Conservation (phyloP, 1,139 yeast species). For the Yamadazyma triangularis region DNA sequence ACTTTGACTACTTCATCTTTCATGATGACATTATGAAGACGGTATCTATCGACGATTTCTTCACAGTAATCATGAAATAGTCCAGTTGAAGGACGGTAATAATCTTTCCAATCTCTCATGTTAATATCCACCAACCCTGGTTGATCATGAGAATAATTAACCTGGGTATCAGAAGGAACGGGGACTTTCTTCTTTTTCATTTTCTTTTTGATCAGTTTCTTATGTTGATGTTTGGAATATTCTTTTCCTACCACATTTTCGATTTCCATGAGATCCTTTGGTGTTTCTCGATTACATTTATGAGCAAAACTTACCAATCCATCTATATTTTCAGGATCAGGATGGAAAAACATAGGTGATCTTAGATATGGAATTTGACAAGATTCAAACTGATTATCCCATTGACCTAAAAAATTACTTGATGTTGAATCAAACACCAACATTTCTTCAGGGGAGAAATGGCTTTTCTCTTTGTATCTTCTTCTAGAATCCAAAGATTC, state of each 20-base stretch:
- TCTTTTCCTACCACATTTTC: constrained; percentile 46
- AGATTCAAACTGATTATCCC: constrained; percentile 41
- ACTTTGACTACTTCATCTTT: constrained; percentile 32
- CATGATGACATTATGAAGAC: constrained; percentile 23
- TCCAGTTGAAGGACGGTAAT: constrained; percentile 41
- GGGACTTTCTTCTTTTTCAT: constrained; percentile 10
- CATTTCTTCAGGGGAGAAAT: no score
- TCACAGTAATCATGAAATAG: constrained; percentile 39
- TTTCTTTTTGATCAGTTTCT: no score
- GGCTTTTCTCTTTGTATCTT: no score
- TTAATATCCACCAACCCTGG: constrained; percentile 37
- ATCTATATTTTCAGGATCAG: constrained; percentile 44
- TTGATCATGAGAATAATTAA: constrained; percentile 20
- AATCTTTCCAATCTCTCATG: constrained; percentile 45
- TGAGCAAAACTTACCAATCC: constrained; percentile 42
- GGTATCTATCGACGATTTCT: constrained; percentile 30
- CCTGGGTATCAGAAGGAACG: no score
- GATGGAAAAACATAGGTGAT: constrained; percentile 50
- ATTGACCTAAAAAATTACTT: constrained; percentile 34
- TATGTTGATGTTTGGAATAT: constrained; percentile 40
- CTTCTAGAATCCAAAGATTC: no score
- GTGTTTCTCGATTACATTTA: constrained; percentile 23
- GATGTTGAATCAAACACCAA: constrained; percentile 29
- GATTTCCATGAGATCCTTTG: constrained; percentile 39
- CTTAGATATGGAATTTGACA: constrained; percentile 43